Evolutionary conservation across 176 grass and related monocot genomes (phyloP).

Genomic region (Lolium perenne): DNA sequence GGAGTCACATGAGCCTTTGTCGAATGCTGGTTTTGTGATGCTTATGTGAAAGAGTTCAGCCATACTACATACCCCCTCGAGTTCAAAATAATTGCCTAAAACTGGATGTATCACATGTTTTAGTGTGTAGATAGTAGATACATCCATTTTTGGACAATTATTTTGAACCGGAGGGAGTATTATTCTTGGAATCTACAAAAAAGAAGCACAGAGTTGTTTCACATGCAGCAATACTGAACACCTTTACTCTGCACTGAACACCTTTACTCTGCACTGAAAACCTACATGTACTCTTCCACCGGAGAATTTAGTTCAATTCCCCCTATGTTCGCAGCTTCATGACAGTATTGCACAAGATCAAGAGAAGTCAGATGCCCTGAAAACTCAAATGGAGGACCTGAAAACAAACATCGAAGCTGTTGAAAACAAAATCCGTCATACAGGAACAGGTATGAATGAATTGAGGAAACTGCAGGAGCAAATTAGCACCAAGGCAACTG

Average conservation of each 20-base stretch:
- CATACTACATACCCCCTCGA: no score
- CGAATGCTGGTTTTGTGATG: not conserved
- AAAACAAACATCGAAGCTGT: slow-evolving; percentile 63
- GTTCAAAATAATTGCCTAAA: no score
- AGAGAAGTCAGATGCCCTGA: slow-evolving; percentile 84
- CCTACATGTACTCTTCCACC: not conserved
- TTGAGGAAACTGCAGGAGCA: slow-evolving; percentile 73
- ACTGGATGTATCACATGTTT: no score
- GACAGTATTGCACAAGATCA: slow-evolving; percentile 93
- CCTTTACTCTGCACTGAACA: not conserved
- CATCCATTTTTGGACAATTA: no score
- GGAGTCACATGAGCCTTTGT: not conserved
- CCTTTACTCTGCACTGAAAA: slow-evolving; percentile 4
- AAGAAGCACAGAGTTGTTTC: not conserved
- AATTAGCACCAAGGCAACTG: slow-evolving; percentile 64
- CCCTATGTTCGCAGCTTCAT: slow-evolving; percentile 61
- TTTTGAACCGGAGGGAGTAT: no score
- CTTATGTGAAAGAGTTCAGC: no score
- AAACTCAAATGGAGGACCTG: slow-evolving; percentile 87
- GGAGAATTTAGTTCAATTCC: slow-evolving; percentile 31
- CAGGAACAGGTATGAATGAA: slow-evolving; percentile 67
- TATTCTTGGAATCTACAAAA: no score
- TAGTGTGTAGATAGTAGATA: no score
- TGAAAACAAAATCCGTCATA: slow-evolving; percentile 56
- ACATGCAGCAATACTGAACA: slow-evolving; percentile 19